Evolutionary conservation across 805 yeast species (phyloP), one percentile per base, ranked within the genome.

Genomic region (Wickerhamomyces ciferrii): DNA sequence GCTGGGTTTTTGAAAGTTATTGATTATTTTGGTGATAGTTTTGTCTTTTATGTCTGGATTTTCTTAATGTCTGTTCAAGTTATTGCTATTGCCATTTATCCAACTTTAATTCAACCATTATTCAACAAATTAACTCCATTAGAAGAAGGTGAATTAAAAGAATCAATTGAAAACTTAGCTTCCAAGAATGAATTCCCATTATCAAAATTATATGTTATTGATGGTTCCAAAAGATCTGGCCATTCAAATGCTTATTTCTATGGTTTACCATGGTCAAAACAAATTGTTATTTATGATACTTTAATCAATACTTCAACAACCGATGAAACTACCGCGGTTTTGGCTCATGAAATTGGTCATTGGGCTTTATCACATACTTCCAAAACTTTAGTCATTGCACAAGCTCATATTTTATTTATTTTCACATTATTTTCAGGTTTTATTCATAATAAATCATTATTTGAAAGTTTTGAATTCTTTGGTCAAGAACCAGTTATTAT

Each of bases 301-400:
- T 77, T 94, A 69, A 84, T 94, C 53, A 81, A 87, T 50, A 84
- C 87, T 48, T 83, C 90, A 31, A 69, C 90, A 27, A 76, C 79
- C 25, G 78, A 76, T 39, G 96, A 94, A 67, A 87, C 90, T 37
- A 88, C 90, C 44, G 97, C 98, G 44, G 96, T 94, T 1, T 74
- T 92, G 53, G 98, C 96, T n/a, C 99, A 94, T 62, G 99, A 94
- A 71, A 84, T 94, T 55, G 99, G 99, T 43, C 99, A 94, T 66
- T 94, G 99, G 99, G 83, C 84, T 58, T 75, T 86, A 63, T 82
- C 85, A 48, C 99, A 94, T 66, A 84, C 91, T 50, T 72, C 91
- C n/a, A 83, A 82, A 62, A 77, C 84, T 75, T 67, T 94, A 59
- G 59, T 76, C 5, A 75, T 83, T 51, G 72, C 80, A 41, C 91